A percentile compares a stretch with the other conserved stretches of the same genome.
phyloP scores from a whole-genome alignment of 345 rosid species.

The Iberis pinnata region DNA sequence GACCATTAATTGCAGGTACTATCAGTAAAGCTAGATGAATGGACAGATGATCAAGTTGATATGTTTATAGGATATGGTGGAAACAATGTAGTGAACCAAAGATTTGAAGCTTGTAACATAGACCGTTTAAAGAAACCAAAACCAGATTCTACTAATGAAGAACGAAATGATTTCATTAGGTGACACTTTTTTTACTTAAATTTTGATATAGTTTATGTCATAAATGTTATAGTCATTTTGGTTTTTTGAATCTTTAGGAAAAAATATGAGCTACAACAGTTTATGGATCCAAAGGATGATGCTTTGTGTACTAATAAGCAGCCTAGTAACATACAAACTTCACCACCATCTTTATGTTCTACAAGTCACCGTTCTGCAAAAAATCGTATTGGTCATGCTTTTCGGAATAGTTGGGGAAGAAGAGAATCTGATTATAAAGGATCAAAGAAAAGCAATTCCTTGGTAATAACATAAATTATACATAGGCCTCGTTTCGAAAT shows the following conservation, averaged over 20 bases:
- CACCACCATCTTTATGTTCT: slow-evolving; percentile 34
- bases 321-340: slow-evolving; percentile 10
- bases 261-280: slow-evolving; percentile 72
- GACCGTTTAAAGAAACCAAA: slow-evolving; percentile 55
- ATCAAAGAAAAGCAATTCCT: slow-evolving; percentile 50
- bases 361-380: slow-evolving; percentile 34
- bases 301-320: slow-evolving; percentile 37
- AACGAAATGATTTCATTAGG: slow-evolving; percentile 80
- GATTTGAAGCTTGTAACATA: slow-evolving; percentile 68
- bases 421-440: slow-evolving; percentile 61
- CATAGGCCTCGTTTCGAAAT: too few species aligned
- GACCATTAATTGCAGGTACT: slow-evolving; percentile 47
- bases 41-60: slow-evolving; percentile 92
- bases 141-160: slow-evolving; percentile 70
- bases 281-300: slow-evolving; percentile 38
- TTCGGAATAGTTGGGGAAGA: slow-evolving; percentile 89
- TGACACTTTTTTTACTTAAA: too few species aligned
- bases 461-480: slow-evolving; percentile 51
- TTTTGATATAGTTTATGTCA: not conserved
- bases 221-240: not conserved
- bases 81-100: slow-evolving; percentile 55
- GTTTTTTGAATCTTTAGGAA: slow-evolving; percentile 40
- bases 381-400: slow-evolving; percentile 66
- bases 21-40: slow-evolving; percentile 86
- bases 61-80: slow-evolving; percentile 61